These are phyloP conservation scores for Protomyces inundatus DNA, from an alignment of 1,139 yeast genomes.

Conservation along the genomic window DNA sequence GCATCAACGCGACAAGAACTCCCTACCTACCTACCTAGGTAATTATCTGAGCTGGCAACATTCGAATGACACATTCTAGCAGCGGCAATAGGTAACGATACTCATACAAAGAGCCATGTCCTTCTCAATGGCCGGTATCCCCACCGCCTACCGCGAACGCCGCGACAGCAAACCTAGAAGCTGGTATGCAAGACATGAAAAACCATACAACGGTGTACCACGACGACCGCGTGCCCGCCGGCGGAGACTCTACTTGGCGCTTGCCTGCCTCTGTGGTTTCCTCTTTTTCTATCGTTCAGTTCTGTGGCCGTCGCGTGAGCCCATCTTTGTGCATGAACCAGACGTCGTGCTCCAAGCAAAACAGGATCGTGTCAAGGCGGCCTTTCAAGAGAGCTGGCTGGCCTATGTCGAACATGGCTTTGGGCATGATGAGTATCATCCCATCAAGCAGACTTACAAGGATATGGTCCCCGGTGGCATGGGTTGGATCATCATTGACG, in stretches of 20 bases:
- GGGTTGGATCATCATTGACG: slow-evolving; percentile 94
- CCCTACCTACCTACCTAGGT: no score
- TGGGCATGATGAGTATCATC: slow-evolving; percentile 70
- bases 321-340: background rate
- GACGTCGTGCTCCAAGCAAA: background rate
- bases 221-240: background rate
- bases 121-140: slow-evolving; percentile 22
- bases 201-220: slow-evolving; percentile 19
- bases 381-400: slow-evolving; percentile 69
- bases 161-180: slow-evolving; percentile 12
- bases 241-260: no score
- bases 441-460: slow-evolving; percentile 56
- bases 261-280: no score
- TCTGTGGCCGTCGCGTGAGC: background rate
- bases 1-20: no score
- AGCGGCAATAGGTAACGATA: no score
- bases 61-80: no score
- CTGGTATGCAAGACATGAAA: slow-evolving; percentile 21
- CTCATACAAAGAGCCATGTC: background rate
- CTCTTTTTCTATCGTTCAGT: no score
- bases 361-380: slow-evolving; percentile 6
- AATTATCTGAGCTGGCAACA: no score
- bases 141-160: slow-evolving; percentile 10
- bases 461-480: slow-evolving; percentile 71
- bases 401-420: slow-evolving; percentile 74